Evolutionary conservation across 73 alveolate genomes (phyloP), one percentile per base, ranked within the genome.

Genomic region (Paramecium tetraurelia): DNA sequence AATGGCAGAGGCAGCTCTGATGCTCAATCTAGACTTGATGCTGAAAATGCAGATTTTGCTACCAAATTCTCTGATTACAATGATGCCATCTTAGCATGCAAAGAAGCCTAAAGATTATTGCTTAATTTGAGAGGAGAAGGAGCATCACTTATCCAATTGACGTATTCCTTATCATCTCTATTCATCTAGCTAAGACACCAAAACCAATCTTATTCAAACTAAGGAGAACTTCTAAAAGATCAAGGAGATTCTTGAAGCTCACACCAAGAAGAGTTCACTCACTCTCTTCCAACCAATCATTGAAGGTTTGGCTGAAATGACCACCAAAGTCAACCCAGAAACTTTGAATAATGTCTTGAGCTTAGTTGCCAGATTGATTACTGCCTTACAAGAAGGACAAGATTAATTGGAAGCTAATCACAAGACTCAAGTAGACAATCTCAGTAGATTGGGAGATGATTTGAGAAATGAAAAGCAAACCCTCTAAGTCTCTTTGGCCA

Each of bases 231-330:
- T 80, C 48, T 80, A 80, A 80, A 80, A 80, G 50, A 80, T 80
- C 14, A 80, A 80, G 18, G 90, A 80, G 48, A 80, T 80, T 24
- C 75, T 80, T 20, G 90, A 80, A 80, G 70, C 70, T 11, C 90
- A 80, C 16, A 44, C 90, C 5, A 80, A 80, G 31, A 80, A 80
- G 46, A 44, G 76, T 22, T 80, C 90, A 40, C 57, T 80, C 20
- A 80, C 90, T 44, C 75, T 80, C 21, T 80, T 80, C 90, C 14
- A 80, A 80, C 90, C 90, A 33, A 80, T 80, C 11, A 80, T 80
- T 4, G 90, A 80, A 80, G 90, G 90, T n/a, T 41, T 80, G 7
- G 90, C 90, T 44, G 90, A 80, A 80, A 80, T 80, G 90, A 80
- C 90, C n/a, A 80, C 76, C 2, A 80, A 80, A 44, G 90, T 80